Conservation (phyloP, 2,329 filamentous ascomycete genomes). For the Ilyonectria robusta region DNA sequence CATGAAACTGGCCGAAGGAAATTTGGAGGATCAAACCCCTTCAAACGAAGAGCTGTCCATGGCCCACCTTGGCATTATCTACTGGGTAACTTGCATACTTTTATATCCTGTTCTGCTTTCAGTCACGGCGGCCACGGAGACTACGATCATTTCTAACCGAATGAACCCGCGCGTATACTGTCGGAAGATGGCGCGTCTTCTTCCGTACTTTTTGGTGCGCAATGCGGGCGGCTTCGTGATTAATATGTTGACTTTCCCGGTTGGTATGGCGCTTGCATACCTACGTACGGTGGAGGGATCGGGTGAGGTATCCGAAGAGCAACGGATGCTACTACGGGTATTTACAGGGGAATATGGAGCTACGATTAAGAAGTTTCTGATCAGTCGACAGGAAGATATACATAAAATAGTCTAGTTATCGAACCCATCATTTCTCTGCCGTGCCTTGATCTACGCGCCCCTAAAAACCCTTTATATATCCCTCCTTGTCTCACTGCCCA, state of each 20-base stretch:
- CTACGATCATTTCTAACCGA: not conserved
- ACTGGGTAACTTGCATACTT: constrained; percentile 16
- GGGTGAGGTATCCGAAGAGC: not conserved
- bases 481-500: too few species aligned
- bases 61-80: constrained; percentile 1
- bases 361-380: not conserved
- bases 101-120: not conserved
- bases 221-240: constrained; percentile 7
- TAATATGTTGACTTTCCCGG: constrained; percentile 6
- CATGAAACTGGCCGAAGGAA: not conserved
- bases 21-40: not conserved
- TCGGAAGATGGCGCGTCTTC: not conserved
- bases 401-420: too few species aligned
- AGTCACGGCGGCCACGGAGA: too few species aligned
- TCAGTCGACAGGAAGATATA: not conserved
- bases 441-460: too few species aligned
- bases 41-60: constrained; percentile 4
- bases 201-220: not conserved
- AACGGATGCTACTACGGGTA: not conserved
- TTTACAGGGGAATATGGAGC: not conserved
- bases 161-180: not conserved
- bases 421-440: too few species aligned
- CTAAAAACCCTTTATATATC: too few species aligned
- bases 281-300: not conserved
- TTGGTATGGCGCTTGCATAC: not conserved